phyloP scores from a whole-genome alignment of 202 grass and related monocot genomes.

The Hordeum pubiflorum region DNA sequence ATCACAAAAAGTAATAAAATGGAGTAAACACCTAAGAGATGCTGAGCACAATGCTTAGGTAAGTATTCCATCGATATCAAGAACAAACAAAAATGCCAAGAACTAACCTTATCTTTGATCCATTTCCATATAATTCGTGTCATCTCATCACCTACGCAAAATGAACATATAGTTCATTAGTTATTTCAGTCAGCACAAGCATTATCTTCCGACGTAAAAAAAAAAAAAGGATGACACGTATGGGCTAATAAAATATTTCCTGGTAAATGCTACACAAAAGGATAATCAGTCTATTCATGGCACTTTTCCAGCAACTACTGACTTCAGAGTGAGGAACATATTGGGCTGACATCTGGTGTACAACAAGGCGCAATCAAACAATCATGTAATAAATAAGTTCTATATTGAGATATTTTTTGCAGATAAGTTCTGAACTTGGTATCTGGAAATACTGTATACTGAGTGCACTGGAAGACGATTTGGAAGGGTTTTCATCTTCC shows the following conservation, averaged over 20 bases:
- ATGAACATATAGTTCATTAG: neutral
- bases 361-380: neutral
- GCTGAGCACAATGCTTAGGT: neutral
- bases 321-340: neutral
- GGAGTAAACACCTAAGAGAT: neutral
- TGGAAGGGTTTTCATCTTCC: neutral
- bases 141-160: constrained; percentile 59
- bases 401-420: neutral
- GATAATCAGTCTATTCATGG: neutral
- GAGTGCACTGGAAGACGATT: neutral
- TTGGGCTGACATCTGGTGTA: neutral
- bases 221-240: neutral
- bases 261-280: neutral
- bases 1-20: neutral
- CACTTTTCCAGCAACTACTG: neutral
- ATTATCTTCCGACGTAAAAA: neutral
- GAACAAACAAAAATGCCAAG: neutral
- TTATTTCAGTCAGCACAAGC: neutral
- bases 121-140: constrained; percentile 67
- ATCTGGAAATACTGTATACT: neutral
- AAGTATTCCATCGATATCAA: neutral
- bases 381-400: neutral
- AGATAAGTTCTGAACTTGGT: neutral
- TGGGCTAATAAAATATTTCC: neutral
- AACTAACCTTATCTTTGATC: constrained; percentile 70